phyloP scores from a whole-genome alignment of 2,329 filamentous ascomycete genomes.

The Xylaria sp. region DNA sequence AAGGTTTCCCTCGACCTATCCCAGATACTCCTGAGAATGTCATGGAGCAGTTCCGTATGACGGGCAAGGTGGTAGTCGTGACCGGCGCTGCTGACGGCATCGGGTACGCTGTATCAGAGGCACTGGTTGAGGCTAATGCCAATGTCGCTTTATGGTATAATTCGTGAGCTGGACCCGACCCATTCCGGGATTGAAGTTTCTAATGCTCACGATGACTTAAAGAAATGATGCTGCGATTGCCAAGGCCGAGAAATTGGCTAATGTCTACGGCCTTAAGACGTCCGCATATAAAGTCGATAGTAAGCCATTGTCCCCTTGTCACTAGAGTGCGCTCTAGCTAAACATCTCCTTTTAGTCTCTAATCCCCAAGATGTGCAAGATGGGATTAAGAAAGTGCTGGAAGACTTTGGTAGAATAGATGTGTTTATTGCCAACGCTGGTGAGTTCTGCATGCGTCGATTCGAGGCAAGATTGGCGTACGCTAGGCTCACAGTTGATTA shows the following conservation, averaged over 20 bases:
- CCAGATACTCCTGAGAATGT: conserved; percentile 36
- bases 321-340: conserved; percentile 5
- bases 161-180: conserved; percentile 30
- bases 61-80: conserved; percentile 38
- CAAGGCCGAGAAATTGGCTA: conserved; percentile 31
- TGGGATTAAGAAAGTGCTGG: conserved; percentile 31
- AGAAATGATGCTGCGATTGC: conserved; percentile 35
- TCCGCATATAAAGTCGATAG: conserved; percentile 36
- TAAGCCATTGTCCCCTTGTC: conserved; percentile 14
- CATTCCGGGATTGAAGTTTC: background rate
- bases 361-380: conserved; percentile 34
- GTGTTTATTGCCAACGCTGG: conserved; percentile 41
- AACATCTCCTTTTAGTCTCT: conserved; percentile 28
- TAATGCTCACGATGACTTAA: conserved; percentile 15
- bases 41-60: conserved; percentile 38
- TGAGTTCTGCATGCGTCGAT: conserved; percentile 8
- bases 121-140: conserved; percentile 38
- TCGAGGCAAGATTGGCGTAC: background rate
- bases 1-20: conserved; percentile 36
- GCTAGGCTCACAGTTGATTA: conserved; percentile 14
- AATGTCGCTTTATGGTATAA: conserved; percentile 39
- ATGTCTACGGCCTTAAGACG: conserved; percentile 30
- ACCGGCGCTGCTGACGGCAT: conserved; percentile 39
- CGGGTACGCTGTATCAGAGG: conserved; percentile 38
- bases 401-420: conserved; percentile 39